Evolutionary conservation across 768 basidiomycete genomes (phyloP).

Genomic region (Macrocybe gigantea): DNA sequence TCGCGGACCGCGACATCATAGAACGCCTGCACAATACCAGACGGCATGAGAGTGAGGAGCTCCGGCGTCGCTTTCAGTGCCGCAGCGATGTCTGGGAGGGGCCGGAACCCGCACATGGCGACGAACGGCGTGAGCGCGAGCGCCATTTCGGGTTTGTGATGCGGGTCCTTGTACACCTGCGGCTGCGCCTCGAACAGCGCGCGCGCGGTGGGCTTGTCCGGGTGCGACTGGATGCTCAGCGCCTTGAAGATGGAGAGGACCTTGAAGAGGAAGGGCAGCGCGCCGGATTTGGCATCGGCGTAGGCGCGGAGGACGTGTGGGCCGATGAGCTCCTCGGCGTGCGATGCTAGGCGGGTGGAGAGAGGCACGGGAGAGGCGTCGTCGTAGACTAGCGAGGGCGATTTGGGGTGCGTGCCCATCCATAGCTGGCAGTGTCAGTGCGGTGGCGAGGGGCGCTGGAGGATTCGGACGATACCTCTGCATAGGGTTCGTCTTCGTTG

Average conservation of each 20-base stretch:
- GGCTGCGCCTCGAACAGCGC: constrained; percentile 61
- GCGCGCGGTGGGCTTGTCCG: constrained; percentile 79
- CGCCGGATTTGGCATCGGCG: constrained; percentile 44
- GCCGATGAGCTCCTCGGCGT: constrained; percentile 65
- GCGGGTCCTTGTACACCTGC: constrained; percentile 91
- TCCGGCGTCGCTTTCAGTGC: constrained; percentile 72
- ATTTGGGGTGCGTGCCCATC: constrained; percentile 95
- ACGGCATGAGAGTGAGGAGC: constrained; percentile 64
- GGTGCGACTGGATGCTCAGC: constrained; percentile 88
- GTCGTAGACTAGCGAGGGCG: constrained; percentile 34
- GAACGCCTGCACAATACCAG: constrained; percentile 47
- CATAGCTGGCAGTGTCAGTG: constrained; percentile 58
- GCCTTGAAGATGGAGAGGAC: constrained; percentile 87
- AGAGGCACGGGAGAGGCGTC: neutral
- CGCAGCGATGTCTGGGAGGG: constrained; percentile 63
- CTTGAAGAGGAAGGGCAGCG: constrained; percentile 90
- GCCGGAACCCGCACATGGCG: constrained; percentile 91
- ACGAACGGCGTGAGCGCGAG: constrained; percentile 87
- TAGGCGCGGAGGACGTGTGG: constrained; percentile 47
- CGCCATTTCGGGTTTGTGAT: constrained; percentile 99
- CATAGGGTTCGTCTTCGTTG: constrained; percentile 75
- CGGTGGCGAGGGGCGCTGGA: constrained; percentile 3
- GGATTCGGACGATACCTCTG: constrained; percentile 58
- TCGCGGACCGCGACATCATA: neutral
- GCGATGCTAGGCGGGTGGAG: constrained; percentile 37